Evolutionary conservation across 1,139 yeast genomes (phyloP), one percentile per base, ranked within the genome.

Genomic region (Candida buenavistaensis): DNA sequence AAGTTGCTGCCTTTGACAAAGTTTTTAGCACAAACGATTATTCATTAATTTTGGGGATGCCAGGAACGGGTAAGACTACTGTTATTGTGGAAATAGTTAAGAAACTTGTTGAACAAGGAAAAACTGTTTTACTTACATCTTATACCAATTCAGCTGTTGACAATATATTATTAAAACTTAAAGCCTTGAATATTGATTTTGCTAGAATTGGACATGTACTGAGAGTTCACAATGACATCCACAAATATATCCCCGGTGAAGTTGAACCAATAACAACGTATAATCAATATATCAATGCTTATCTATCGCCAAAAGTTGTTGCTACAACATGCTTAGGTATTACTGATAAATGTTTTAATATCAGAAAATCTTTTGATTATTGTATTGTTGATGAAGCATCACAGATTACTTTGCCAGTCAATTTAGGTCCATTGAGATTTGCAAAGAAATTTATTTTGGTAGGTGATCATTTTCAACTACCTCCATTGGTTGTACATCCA

Each of bases 21-120:
- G 88, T 80, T 0, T 54, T 88, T 35, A 56, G 71, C 13, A 74
- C 95, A 0, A 59, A 81, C 33, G 96, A 90, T 53, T 92, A 86
- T 54, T 69, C 92, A 2, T 66, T 92, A 45, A 76, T 92, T 22
- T 62, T 90, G 38, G 99, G 99, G 1, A 92, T 94, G 98, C 98
- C 98, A 0, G 99, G 99, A 2, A 92, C 98, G 0, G 99, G 99
- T 11, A 92, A 94, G 54, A 92, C 98, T 0, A 90, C 97, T 0
- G 84, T 90, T 0, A 87, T 92, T 40, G 87, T 95, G 0, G 81
- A 82, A 30, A 55, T 92, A 11, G 82, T 90, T 29, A 68, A 73
- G 39, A 62, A 73, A 25, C 59, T 92, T 23, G 84, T 82, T 0
- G 57, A 59, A 1, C 71, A 71, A 23, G 80, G 78, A 2, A 84